These are phyloP conservation scores for Fusarium proliferatum DNA, from an alignment of 2,329 filamentous ascomycete species.

Conservation along the genomic window DNA sequence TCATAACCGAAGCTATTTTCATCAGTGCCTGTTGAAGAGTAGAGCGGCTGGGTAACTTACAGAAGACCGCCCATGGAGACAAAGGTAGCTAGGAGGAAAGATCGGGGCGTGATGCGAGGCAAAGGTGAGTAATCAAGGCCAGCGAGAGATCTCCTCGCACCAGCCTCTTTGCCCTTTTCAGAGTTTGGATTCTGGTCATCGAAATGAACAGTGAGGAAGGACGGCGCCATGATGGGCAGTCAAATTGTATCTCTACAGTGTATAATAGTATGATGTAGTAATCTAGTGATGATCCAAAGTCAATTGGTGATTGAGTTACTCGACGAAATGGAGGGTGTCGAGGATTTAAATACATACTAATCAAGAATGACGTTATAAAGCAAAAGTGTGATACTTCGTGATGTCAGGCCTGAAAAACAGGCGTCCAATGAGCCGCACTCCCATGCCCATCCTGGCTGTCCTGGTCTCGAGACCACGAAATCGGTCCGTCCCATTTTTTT, in stretches of 20 bases:
- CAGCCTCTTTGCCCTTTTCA: slow-evolving; percentile 47
- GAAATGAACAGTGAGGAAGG: slow-evolving; percentile 50
- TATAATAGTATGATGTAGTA: no score
- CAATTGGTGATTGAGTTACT: background rate
- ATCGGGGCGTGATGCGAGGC: slow-evolving; percentile 52
- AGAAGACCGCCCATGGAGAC: slow-evolving; percentile 60
- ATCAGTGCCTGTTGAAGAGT: background rate
- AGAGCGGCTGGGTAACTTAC: slow-evolving; percentile 40
- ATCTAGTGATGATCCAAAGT: background rate
- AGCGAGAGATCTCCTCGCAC: slow-evolving; percentile 49
- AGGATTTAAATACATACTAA: background rate
- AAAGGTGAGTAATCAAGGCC: slow-evolving; percentile 59
- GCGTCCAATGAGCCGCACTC: slow-evolving; percentile 6
- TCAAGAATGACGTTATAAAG: background rate
- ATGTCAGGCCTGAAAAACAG: slow-evolving; percentile 24
- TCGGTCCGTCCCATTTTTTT: slow-evolving; percentile 40
- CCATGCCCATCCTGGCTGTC: background rate
- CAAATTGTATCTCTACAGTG: no score
- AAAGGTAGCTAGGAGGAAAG: slow-evolving; percentile 53
- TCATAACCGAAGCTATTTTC: slow-evolving; percentile 56
- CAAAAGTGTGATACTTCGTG: background rate
- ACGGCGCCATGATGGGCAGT: slow-evolving; percentile 34
- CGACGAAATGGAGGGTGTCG: background rate
- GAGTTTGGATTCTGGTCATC: slow-evolving; percentile 56
- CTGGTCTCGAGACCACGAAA: slow-evolving; percentile 36